phyloP scores from a whole-genome alignment of 1,139 yeast genomes.

The Komagataea norvegica region DNA sequence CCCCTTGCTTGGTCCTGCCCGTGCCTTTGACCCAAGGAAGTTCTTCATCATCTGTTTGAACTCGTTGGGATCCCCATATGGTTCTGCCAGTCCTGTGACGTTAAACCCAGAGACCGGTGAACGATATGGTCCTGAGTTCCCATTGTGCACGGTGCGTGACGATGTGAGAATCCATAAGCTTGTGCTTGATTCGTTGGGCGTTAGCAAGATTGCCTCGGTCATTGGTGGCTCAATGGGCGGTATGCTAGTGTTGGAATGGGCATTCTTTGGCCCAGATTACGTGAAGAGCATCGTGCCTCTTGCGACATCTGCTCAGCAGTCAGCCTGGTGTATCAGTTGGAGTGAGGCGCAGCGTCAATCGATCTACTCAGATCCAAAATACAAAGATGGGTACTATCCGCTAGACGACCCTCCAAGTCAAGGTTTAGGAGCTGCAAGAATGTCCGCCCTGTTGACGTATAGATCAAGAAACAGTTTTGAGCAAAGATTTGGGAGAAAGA shows the following conservation, averaged over 20 bases:
- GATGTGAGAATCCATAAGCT: conserved; percentile 78
- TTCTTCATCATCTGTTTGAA: conserved; percentile 85
- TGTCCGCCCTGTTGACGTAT: conserved; percentile 92
- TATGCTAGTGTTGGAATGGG: conserved; percentile 91
- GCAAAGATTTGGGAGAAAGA: conserved; percentile 77
- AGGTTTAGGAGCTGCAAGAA: conserved; percentile 94
- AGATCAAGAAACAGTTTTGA: conserved; percentile 92
- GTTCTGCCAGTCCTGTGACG: conserved; percentile 88
- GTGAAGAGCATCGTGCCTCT: conserved; percentile 74
- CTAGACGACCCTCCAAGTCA: conserved; percentile 73
- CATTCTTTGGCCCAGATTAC: conserved; percentile 64
- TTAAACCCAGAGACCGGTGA: conserved; percentile 66
- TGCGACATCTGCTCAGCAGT: conserved; percentile 91
- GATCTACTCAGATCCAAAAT: conserved; percentile 90
- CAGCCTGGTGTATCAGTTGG: conserved; percentile 99
- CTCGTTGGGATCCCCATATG: conserved; percentile 93
- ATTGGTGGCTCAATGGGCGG: conserved; percentile 99
- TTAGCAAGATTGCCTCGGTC: conserved; percentile 72
- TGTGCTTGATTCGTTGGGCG: conserved; percentile 68
- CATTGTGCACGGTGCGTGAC: conserved; percentile 86
- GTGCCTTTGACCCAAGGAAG: conserved; percentile 86
- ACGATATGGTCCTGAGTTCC: conserved; percentile 91
- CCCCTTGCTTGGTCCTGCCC: conserved; percentile 78
- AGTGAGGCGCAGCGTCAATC: conserved; percentile 97
- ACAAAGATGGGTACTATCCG: conserved; percentile 79